Evolutionary conservation across 805 yeast genomes (phyloP).

Genomic region (Wickerhamiella bombiphila): DNA sequence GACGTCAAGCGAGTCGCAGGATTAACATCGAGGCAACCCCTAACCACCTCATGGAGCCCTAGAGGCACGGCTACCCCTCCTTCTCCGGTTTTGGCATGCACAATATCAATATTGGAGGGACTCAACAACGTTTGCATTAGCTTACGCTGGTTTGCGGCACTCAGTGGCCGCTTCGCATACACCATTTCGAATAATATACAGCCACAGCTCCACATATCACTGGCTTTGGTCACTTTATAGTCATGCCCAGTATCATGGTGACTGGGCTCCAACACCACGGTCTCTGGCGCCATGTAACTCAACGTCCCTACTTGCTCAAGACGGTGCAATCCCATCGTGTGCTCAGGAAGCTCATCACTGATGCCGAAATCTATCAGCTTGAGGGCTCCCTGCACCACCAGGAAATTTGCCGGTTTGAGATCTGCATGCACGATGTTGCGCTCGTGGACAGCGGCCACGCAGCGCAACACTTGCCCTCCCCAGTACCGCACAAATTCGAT

Average conservation of each 20-base stretch:
- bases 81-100: constrained; percentile 47
- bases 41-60: constrained; percentile 55
- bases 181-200: constrained; percentile 92
- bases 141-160: neutral
- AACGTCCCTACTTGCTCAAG: constrained; percentile 92
- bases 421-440: constrained; percentile 85
- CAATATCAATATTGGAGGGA: constrained; percentile 62
- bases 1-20: constrained; percentile 55
- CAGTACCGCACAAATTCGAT: constrained; percentile 73
- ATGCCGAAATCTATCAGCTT: constrained; percentile 88
- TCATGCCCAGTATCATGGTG: constrained; percentile 20
- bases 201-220: constrained; percentile 97
- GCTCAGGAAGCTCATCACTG: constrained; percentile 84
- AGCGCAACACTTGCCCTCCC: constrained; percentile 67
- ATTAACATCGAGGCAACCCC: constrained; percentile 55
- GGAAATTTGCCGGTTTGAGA: constrained; percentile 85
- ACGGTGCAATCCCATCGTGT: constrained; percentile 77
- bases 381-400: constrained; percentile 67
- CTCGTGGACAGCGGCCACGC: constrained; percentile 80
- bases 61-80: constrained; percentile 52
- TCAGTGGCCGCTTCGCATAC: constrained; percentile 81
- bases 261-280: constrained; percentile 46
- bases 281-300: constrained; percentile 96
- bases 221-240: constrained; percentile 78
- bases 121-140: constrained; percentile 35